Conservation (phyloP, 78 protist genomes). For the Dictyostelium intermedium region DNA sequence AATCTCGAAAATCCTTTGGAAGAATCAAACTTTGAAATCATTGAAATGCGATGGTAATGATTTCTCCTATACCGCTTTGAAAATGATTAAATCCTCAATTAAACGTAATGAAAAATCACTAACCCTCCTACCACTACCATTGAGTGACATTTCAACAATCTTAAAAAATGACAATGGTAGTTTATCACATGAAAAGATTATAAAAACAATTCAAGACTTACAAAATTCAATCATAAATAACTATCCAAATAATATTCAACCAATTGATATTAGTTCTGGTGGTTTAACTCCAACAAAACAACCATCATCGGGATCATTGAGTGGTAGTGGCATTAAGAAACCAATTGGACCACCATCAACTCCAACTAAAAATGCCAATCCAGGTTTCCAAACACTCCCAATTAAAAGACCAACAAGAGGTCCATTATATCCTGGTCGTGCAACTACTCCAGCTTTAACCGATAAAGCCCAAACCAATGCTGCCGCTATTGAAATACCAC, state of each 20-base stretch:
- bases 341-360: neutral
- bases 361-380: neutral
- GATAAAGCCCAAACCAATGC: neutral
- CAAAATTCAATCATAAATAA: conserved; percentile 1
- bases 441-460: neutral
- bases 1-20: conserved; percentile 42
- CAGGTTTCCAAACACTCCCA: neutral
- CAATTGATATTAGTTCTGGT: neutral
- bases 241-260: neutral
- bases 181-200: neutral
- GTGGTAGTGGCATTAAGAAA: neutral
- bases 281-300: neutral
- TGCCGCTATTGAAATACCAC: neutral
- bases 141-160: conserved; percentile 10
- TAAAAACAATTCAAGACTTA: conserved; percentile 24
- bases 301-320: neutral
- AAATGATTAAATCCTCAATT: conserved; percentile 47
- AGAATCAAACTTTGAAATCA: conserved; percentile 49
- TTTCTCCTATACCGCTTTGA: conserved; percentile 26
- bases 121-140: conserved; percentile 32
- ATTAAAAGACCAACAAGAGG: conserved; percentile 43
- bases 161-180: conserved; percentile 18
- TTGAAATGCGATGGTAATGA: conserved; percentile 68
- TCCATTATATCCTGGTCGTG: conserved; percentile 67
- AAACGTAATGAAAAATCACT: conserved; percentile 43